phyloP scores from a whole-genome alignment of 2,329 filamentous ascomycete genomes.

The Coniella lustricola region DNA sequence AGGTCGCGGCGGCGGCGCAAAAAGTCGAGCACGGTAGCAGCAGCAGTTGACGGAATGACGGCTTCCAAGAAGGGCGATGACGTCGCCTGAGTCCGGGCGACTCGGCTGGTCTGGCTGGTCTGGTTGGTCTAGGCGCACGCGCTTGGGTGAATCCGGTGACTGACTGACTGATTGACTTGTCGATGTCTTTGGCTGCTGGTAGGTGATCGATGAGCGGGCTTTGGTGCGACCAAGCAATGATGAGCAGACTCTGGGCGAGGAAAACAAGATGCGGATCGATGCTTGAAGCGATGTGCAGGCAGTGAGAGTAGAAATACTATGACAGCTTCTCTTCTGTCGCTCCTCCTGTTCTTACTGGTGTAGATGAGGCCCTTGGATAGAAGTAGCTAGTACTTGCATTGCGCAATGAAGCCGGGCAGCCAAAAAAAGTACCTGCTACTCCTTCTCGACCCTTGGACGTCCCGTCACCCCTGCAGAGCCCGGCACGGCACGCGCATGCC shows the following conservation, averaged over 20 bases:
- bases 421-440: no score
- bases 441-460: no score
- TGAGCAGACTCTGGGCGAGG: background rate
- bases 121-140: no score
- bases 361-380: no score
- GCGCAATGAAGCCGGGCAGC: no score
- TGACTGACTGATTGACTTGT: background rate
- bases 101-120: background rate
- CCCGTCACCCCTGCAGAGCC: no score
- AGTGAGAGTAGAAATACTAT: no score
- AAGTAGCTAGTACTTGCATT: no score
- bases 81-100: background rate
- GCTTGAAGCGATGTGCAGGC: background rate
- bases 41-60: background rate
- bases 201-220: background rate
- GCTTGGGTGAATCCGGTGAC: background rate
- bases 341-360: no score
- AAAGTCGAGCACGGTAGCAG: background rate
- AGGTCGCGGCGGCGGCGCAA: background rate
- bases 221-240: background rate
- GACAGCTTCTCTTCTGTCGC: no score
- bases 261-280: background rate
- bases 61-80: slow-evolving; percentile 2
- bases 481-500: no score
- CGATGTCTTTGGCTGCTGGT: background rate